Percentiles rank a stretch among this genome's conserved stretches.
Evolutionary conservation across 805 yeast genomes (phyloP).

Genomic region (Scheffersomyces amazonensis): DNA sequence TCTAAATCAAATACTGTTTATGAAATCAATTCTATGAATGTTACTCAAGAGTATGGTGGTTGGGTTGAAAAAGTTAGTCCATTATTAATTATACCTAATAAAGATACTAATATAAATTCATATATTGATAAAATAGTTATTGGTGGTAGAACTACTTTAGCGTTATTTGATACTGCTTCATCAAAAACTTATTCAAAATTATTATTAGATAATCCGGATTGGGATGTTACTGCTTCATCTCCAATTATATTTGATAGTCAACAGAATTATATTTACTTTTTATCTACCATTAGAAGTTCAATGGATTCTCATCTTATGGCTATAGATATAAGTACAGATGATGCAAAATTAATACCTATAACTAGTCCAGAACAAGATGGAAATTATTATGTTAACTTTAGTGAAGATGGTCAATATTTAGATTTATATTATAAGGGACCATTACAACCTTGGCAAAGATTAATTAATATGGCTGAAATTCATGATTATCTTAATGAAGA

Average conservation of each 20-base stretch:
- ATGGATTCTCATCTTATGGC: slow-evolving; percentile 80
- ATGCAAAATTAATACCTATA: slow-evolving; percentile 33
- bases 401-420: slow-evolving; percentile 69
- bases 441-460: slow-evolving; percentile 69
- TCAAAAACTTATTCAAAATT: slow-evolving; percentile 40
- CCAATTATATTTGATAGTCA: slow-evolving; percentile 52
- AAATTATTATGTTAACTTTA: slow-evolving; percentile 64
- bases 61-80: slow-evolving; percentile 54
- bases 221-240: slow-evolving; percentile 76
- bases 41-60: slow-evolving; percentile 44
- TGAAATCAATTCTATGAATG: slow-evolving; percentile 29
- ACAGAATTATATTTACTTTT: slow-evolving; percentile 49
- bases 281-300: slow-evolving; percentile 72
- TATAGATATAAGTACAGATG: slow-evolving; percentile 41
- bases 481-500: slow-evolving; percentile 13
- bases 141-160: slow-evolving; percentile 67
- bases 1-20: slow-evolving; percentile 31
- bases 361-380: slow-evolving; percentile 57
- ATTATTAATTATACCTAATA: slow-evolving; percentile 13
- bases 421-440: slow-evolving; percentile 75
- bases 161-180: slow-evolving; percentile 65
- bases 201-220: slow-evolving; percentile 57
- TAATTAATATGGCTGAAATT: slow-evolving; percentile 41
- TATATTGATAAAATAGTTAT: slow-evolving; percentile 71
- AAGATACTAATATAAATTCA: slow-evolving; percentile 22